Conservation (phyloP, 2,329 filamentous ascomycete genomes). For the Cladosporium oxysporum region DNA sequence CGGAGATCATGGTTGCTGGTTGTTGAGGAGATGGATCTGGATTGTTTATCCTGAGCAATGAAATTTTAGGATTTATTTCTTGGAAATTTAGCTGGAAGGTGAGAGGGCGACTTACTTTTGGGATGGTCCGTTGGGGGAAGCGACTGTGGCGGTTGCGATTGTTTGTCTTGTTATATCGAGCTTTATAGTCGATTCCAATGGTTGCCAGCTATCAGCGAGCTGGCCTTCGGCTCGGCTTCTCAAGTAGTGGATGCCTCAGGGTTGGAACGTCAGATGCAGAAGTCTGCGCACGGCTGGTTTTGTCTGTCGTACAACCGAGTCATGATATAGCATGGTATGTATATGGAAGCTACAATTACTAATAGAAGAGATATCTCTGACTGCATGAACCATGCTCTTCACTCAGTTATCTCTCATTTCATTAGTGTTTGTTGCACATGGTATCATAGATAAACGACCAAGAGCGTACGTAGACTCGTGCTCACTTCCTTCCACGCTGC, state of each 20-base stretch:
- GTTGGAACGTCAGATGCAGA: background rate
- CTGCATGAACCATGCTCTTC: too few species aligned
- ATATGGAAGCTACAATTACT: too few species aligned
- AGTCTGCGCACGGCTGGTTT: background rate
- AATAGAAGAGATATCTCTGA: too few species aligned
- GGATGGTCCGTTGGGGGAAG: background rate
- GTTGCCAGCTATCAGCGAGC: slow-evolving; percentile 5
- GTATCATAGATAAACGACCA: too few species aligned
- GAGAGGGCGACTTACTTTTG: background rate
- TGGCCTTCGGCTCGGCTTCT: slow-evolving; percentile 13
- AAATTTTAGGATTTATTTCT: background rate
- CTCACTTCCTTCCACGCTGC: background rate
- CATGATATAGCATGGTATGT: too few species aligned
- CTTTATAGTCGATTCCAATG: background rate
- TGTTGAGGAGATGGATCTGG: slow-evolving; percentile 27
- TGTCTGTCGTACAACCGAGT: too few species aligned
- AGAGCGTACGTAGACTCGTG: background rate
- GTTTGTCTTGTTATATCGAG: slow-evolving; percentile 1
- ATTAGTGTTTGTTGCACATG: background rate
- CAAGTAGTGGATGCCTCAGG: background rate
- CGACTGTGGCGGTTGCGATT: slow-evolving; percentile 3
- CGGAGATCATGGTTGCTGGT: slow-evolving; percentile 77
- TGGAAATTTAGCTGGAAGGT: background rate
- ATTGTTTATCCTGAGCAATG: background rate
- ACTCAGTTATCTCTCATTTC: too few species aligned